Base-by-base conservation (phyloP, 345 rosid genomes). In the Raphanus raphanistrum region DNA sequence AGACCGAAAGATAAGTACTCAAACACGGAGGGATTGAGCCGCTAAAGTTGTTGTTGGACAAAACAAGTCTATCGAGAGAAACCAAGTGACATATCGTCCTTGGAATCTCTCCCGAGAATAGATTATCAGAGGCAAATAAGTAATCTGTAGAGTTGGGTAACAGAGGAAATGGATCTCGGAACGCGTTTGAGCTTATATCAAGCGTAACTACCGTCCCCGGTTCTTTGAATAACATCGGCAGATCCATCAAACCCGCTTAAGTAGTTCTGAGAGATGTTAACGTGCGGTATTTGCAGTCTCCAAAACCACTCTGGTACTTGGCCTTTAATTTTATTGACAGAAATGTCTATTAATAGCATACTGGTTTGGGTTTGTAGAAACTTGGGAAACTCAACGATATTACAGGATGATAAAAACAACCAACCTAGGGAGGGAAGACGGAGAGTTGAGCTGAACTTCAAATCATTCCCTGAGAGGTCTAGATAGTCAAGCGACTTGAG, bases 321-420 rank as follows among this genome's bases (percentile, higher is more conserved):
- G 58, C 26, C 62, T 76, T 73, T 12, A 36, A 82, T 74, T 16
- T 45, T 61, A 73, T 85, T 82, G 0, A 29, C 2, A 52, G 58
- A 52, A 52, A 52, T 16, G 58, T 52, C 25, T 52, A 52, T 15
- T 8, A 1, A 2, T 1, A 0, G 0, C 43, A 85, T 58, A 1
- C 8, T 15, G 43, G 35, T 75, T n/a, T 59, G 59, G n/a, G 11
- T 54, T 2, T 25, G 59, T 25, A 78, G 15, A 38, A 85, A 68
- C n/a, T 16, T 4, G 6, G 87, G 87, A 15, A 85, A 78, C 58
- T 68, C 62, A 0, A 3, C 0, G 7, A 75, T 31, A 36, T 72
- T 68, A 63, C 82, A 80, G 54, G 33, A 38, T 17, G 66, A 25
- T 43, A 64, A 59, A 29, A 0, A 4, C 57, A 62, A 50, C 0